Base-by-base conservation (phyloP, 176 grass and related monocot genomes). In the Zoysia pacifica region DNA sequence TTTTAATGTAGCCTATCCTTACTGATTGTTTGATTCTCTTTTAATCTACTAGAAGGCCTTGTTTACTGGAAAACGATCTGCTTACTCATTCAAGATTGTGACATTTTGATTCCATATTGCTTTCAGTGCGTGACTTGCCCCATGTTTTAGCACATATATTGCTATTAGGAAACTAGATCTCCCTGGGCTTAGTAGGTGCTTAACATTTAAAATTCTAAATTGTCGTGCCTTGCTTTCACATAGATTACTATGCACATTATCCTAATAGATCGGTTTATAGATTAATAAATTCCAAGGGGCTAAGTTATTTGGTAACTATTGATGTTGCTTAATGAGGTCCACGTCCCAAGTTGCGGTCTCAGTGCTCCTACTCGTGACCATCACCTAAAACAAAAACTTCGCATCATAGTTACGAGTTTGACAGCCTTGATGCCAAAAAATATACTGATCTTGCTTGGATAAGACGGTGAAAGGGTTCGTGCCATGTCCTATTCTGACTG, bases 201-300 rank as follows among this genome's bases (percentile, higher is more conserved):
- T 37, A 47, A 81, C 61, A 67, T 78, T 68, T 75, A 45, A 55
- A 83, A 67, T 79, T n/a, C 19, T 82, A 13, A 54, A 87, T 64
- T 74, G 85, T 75, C 64, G 87, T 62, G 18, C 78, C 90, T 86
- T 78, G 75, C 79, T 82, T 79, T 89, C 77, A 79, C 67, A 62
- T 80, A 45, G 60, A 69, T 54, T 82, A 91, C 70, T 68, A 79
- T 8, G 69, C 47, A 48, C 46, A 69, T 84, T 88, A 88, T 84
- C 63, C 63, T 83, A 79, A 11, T 40, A 47, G 37, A 14, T 1
- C 18, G 12, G 61, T 41, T 49, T 46, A 5, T 55, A 7, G 55
- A 55, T 59, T 67, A 81, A 85, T 19, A 83, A 71, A 79, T 86
- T 69, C 62, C 66, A 68, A 74, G 53, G 73, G 56, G 73, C 53